Evolutionary conservation across 306 rosid species (phyloP).

Genomic region (Malus sieversii): DNA sequence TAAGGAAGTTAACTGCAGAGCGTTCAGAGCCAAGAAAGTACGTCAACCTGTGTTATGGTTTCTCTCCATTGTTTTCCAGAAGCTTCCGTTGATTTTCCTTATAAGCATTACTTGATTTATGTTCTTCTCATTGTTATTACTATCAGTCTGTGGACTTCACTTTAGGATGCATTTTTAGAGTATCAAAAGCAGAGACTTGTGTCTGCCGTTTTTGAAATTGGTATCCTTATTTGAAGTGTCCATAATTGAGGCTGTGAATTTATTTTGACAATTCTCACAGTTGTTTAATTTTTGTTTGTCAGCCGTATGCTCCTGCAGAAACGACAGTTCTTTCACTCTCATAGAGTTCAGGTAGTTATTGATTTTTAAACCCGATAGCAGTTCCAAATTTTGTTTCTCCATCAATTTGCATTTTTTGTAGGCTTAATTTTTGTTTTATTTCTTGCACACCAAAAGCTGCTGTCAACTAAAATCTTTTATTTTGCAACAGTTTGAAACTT

Average conservation of each 20-base stretch:
- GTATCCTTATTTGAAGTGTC: background rate
- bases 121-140: background rate
- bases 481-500: background rate
- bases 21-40: slow-evolving; percentile 82
- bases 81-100: background rate
- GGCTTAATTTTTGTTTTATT: background rate
- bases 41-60: slow-evolving; percentile 18
- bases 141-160: background rate
- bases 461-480: background rate
- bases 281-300: slow-evolving; percentile 24
- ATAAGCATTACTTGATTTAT: background rate
- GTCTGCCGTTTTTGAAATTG: background rate
- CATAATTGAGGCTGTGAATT: slow-evolving; percentile 14
- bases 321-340: slow-evolving; percentile 97
- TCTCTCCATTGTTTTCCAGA: background rate
- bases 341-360: slow-evolving; percentile 85
- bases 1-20: slow-evolving; percentile 58
- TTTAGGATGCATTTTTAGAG: background rate
- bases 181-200: background rate
- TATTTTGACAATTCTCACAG: slow-evolving; percentile 10
- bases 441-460: background rate
- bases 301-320: slow-evolving; percentile 89
- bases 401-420: slow-evolving; percentile 9
- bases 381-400: slow-evolving; percentile 13
- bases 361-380: slow-evolving; percentile 11